These are phyloP conservation scores for Pueraria montana DNA, from an alignment of 306 rosid genomes.

Conservation along the genomic window DNA sequence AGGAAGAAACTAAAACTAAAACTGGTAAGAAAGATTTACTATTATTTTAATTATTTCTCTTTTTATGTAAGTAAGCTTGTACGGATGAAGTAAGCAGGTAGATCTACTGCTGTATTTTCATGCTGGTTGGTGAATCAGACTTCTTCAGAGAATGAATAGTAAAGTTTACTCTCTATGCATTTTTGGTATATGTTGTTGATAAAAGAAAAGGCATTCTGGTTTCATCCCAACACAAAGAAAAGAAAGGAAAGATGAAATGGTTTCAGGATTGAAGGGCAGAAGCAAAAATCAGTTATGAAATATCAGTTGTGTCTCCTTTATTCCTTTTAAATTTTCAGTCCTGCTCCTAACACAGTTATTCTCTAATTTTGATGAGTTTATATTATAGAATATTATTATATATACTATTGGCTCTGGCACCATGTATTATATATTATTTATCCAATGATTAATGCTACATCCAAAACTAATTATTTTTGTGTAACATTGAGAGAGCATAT, in stretches of 20 bases:
- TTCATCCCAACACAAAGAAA: slow-evolving; percentile 18
- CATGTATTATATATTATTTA: slow-evolving; percentile 18
- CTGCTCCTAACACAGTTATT: neutral
- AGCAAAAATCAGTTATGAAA: slow-evolving; percentile 27
- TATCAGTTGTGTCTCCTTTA: slow-evolving; percentile 29
- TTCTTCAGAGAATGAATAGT: slow-evolving; percentile 6
- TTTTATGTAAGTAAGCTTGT: neutral
- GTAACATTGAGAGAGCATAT: neutral
- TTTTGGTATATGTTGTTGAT: neutral
- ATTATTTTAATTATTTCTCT: neutral
- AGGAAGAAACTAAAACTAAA: slow-evolving; percentile 31
- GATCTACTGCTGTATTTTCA: neutral
- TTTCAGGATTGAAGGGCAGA: slow-evolving; percentile 15
- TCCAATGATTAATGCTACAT: slow-evolving; percentile 33
- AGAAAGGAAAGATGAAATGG: neutral
- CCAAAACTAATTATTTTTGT: slow-evolving; percentile 26
- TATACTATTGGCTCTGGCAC: slow-evolving; percentile 14
- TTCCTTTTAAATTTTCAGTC: slow-evolving; percentile 20
- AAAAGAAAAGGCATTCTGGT: slow-evolving; percentile 21
- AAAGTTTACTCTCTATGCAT: slow-evolving; percentile 9
- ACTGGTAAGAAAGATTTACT: slow-evolving; percentile 24
- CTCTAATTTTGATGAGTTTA: slow-evolving; percentile 11
- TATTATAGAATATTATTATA: neutral
- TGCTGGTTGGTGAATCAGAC: slow-evolving; percentile 20
- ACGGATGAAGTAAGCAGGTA: neutral